Base-by-base conservation (phyloP, 106 monocot species). In the Amphibolis antarctica region DNA sequence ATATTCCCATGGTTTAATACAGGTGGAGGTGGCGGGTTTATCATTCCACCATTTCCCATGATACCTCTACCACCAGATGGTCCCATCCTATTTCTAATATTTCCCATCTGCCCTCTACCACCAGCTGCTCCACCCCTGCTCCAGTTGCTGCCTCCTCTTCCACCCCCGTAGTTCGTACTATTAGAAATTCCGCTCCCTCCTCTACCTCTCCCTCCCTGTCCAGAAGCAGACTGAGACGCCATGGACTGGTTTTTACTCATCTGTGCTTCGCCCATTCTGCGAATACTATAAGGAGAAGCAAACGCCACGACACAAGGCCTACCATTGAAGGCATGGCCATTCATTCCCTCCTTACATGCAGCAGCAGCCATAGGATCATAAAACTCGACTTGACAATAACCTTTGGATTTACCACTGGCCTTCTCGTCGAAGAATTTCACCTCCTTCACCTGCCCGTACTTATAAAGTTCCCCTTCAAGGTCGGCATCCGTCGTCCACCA, bases 321-420 rank as follows among this genome's bases (percentile, higher is more conserved):
- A 0, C 87, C 92, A 71, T 88, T 87, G 29, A 92, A 92, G 15
- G 69, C 0, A 60, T 84, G 84, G 0, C 86, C 92, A n/a, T 92
- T 84, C 84, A 92, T 84, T 20, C 77, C 76, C 42, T 92, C 92
- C 68, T 92, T 92, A 62, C 87, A 92, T 5, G 82, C 75, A 0
- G 79, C 57, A 1, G 92, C 87, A 13, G 71, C 81, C 28, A 27
- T 51, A 14, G 84, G 84, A 65, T 92, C 87, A 57, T 74, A 87
- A 56, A 92, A 92, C 26, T 92, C 92, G 14, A 85, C 88, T 78
- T 92, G 92, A 27, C 75, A 77, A 50, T 88, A 92, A 6, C 92
- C 92, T 69, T 92, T 92, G 10, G 92, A 92, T 51, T 92, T 92
- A n/a, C 92, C 92, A 26, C 92, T 88, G 0, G 92, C 92, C 71